Base-by-base conservation (phyloP, 1,284 basidiomycete genomes). In the Irpex lacteus region DNA sequence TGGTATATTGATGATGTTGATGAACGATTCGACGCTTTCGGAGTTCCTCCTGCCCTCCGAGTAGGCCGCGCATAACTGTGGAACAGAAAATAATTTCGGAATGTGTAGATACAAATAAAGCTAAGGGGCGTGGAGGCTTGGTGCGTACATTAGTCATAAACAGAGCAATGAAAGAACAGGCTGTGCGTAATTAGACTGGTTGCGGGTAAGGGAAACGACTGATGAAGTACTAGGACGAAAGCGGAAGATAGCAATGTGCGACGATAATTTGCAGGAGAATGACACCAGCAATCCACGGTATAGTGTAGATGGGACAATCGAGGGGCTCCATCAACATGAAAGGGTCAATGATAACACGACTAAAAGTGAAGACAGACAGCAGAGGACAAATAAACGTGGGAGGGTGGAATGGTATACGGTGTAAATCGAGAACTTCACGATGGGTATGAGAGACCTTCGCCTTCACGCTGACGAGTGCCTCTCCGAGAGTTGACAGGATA, bases 401-500 rank as follows among this genome's bases (percentile, higher is more conserved):
- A 44, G 11, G 5, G 40, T 44, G 40, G 8, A 15, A 15, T 9
- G 40, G 15, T 44, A 15, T 44, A 44, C 40, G 15, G 13, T 52
- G 50, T 52, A 21, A 8, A 18, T 52, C 26, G 50, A 21, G 13
- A 21, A 8, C n/a, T 19, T 56, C 40, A 56, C n/a, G 54, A 8
- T 21, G 54, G 26, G 55, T 61, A 61, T 26, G 49, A 19, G 21
- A 38, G 6, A 36, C 37, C 52, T n/a, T 60, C 61, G 21, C 32
- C 40, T 47, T 65, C 63, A 19, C 66, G 65, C 40, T 73, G 73
- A 11, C 76, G 72, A 59, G 76, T 73, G 4, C 76, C 76, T 36
- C 76, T 70, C 34, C 75, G 70, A 37, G 76, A 77, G 19, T 69
- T 73, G 38, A 71, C 70, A 11, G 76, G 76, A 62, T 76, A 78